Conservation (phyloP, 2,329 filamentous ascomycete species). For the Fusarium chuoi region DNA sequence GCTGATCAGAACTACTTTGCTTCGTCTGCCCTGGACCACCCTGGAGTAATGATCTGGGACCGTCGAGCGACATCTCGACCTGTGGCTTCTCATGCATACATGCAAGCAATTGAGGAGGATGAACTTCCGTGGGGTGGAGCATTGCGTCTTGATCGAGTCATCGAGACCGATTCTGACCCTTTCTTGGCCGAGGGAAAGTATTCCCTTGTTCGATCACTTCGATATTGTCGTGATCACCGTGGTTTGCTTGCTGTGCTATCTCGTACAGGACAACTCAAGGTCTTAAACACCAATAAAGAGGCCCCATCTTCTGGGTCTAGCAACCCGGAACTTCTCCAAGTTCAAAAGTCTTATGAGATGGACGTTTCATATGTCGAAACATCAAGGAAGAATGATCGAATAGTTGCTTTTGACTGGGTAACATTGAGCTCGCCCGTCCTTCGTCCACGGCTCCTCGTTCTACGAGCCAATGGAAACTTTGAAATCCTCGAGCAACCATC, state of each 20-base stretch:
- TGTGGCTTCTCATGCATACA: conserved; percentile 64
- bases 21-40: conserved; percentile 79
- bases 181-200: conserved; percentile 64
- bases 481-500: conserved; percentile 72
- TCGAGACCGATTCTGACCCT: conserved; percentile 64
- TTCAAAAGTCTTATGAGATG: conserved; percentile 69
- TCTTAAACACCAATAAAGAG: conserved; percentile 68
- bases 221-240: conserved; percentile 70
- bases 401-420: conserved; percentile 76
- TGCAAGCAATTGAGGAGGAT: conserved; percentile 68
- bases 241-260: conserved; percentile 71
- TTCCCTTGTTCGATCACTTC: conserved; percentile 70
- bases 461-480: conserved; percentile 69
- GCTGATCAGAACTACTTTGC: conserved; percentile 86
- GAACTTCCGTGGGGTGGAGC: conserved; percentile 71
- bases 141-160: conserved; percentile 66
- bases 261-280: conserved; percentile 70
- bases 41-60: conserved; percentile 82
- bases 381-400: conserved; percentile 65
- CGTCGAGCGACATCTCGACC: conserved; percentile 69
- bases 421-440: conserved; percentile 66
- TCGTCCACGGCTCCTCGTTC: conserved; percentile 66
- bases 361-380: conserved; percentile 66
- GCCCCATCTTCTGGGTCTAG: conserved; percentile 55
- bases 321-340: conserved; percentile 68